These are phyloP conservation scores for Bruguiera gymnorhiza DNA, from an alignment of 345 rosid genomes.

Conservation along the genomic window DNA sequence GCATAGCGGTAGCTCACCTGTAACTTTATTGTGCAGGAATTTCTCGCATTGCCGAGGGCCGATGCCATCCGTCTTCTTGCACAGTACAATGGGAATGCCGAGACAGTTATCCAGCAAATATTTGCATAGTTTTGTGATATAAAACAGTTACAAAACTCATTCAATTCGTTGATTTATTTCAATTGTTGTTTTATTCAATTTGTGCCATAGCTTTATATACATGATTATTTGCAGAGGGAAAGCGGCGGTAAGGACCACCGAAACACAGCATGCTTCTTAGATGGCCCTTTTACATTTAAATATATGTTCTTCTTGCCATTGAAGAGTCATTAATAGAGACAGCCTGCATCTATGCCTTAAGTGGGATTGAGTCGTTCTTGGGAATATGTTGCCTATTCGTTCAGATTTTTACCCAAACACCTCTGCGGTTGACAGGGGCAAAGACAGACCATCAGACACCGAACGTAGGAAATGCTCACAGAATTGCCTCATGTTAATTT, in stretches of 20 bases:
- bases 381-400: too few species aligned
- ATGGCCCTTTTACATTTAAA: neutral
- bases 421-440: too few species aligned
- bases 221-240: neutral
- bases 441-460: too few species aligned
- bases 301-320: too few species aligned
- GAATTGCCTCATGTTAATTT: too few species aligned
- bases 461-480: too few species aligned
- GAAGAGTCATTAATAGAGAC: too few species aligned
- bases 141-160: neutral
- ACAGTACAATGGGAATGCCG: constrained; percentile 81
- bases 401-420: too few species aligned
- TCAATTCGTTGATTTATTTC: constrained; percentile 23
- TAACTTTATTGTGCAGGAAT: constrained; percentile 53
- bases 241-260: neutral
- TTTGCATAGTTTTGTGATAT: constrained; percentile 42
- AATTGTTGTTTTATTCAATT: constrained; percentile 20
- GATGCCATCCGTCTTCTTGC: constrained; percentile 92
- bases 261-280: neutral
- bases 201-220: constrained; percentile 14
- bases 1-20: neutral
- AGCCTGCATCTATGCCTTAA: too few species aligned
- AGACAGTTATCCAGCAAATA: constrained; percentile 78
- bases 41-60: constrained; percentile 94
- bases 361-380: too few species aligned